Evolutionary conservation across 257 asterid genomes (phyloP), one percentile per base, ranked within the genome.

Genomic region (Nicotiana paniculata): DNA sequence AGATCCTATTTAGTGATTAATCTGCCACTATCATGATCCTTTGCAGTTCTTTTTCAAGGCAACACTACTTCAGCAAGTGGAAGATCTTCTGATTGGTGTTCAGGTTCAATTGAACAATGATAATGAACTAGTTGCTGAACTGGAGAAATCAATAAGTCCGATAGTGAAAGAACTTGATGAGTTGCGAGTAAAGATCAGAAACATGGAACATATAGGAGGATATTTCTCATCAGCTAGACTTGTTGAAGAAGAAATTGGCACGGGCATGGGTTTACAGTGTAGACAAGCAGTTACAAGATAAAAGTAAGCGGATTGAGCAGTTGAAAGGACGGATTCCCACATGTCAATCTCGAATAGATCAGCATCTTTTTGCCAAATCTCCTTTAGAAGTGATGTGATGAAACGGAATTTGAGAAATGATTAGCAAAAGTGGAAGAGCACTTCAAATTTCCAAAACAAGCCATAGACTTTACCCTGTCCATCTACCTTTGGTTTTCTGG

Each of bases 11-110:
- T 51, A 75, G 39, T 51, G 46, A 75, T 53, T 75, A 75, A 55
- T 75, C 64, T 75, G 80, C 64, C 64, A 26, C 57, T 84, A 70
- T 81, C 81, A 51, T 89, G 76, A 83, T 77, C 28, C 59, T 80
- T 77, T 76, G 48, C 95, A 95, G 99, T 96, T 96, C 87, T 96
- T 91, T 90, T 96, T 89, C 93, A 96, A 93, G 93, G 99, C 98
- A 30, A 94, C 99, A 10, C 97, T 96, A 81, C 98, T 96, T 86
- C 97, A 96, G 80, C 97, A 92, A 80, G 91, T 96, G 85, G 96
- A 89, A 86, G 98, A 94, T 82, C 88, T 94, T 80, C 81, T 96
- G 75, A 87, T 84, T 82, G 93, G 93, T 85, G 89, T 96, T 85
- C 90, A 68, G 30, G 87, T 79, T 57, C 96, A 89, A 86, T 86